These are phyloP conservation scores for Mycena filopes DNA, from an alignment of 768 basidiomycete genomes.

Conservation along the genomic window DNA sequence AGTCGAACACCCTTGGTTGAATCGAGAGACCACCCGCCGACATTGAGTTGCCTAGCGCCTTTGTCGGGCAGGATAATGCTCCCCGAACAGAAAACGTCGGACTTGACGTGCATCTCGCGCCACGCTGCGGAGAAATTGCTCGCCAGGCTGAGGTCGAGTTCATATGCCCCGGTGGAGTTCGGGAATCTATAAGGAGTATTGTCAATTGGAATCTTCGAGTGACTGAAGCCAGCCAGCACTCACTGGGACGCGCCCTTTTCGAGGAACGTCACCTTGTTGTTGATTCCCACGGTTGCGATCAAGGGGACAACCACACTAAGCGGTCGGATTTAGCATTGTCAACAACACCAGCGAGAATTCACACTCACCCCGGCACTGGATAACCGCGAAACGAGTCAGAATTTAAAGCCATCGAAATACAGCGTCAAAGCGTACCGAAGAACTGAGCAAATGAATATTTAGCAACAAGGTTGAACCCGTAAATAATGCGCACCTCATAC, in stretches of 20 bases:
- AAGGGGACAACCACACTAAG: slow-evolving; percentile 75
- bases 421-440: slow-evolving; percentile 50
- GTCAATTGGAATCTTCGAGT: background rate
- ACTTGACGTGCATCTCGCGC: slow-evolving; percentile 81
- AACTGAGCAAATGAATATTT: slow-evolving; percentile 45
- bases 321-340: no score
- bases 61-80: slow-evolving; percentile 81
- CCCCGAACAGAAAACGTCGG: slow-evolving; percentile 85
- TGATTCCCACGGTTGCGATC: slow-evolving; percentile 80
- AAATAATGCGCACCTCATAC: slow-evolving; percentile 67
- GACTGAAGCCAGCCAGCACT: slow-evolving; percentile 14
- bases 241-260: slow-evolving; percentile 75
- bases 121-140: slow-evolving; percentile 64
- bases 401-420: background rate
- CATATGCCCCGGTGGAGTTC: slow-evolving; percentile 83
- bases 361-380: slow-evolving; percentile 46
- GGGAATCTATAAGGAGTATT: slow-evolving; percentile 48
- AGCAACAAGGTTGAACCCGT: background rate
- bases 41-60: slow-evolving; percentile 70
- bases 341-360: no score
- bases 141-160: slow-evolving; percentile 72
- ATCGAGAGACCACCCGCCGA: slow-evolving; percentile 77
- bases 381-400: slow-evolving; percentile 1
- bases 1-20: slow-evolving; percentile 81
- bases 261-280: slow-evolving; percentile 84